These are phyloP conservation scores for Knoxdaviesia capensis DNA, from an alignment of 2,329 filamentous ascomycete genomes.

Conservation along the genomic window DNA sequence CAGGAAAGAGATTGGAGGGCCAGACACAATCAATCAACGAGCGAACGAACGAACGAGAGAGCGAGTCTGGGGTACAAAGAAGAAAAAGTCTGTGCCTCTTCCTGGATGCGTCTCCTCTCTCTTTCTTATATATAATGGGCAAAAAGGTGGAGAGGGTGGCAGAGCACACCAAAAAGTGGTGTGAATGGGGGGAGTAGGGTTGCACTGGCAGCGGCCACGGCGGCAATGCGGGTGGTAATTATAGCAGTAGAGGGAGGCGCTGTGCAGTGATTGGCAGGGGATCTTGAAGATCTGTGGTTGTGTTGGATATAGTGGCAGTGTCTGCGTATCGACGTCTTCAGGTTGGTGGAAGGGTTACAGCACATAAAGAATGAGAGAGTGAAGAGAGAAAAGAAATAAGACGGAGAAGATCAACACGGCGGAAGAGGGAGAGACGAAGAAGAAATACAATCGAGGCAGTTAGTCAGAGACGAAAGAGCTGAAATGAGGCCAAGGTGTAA, in stretches of 20 bases:
- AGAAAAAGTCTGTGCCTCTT: not conserved
- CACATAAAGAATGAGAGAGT: not conserved
- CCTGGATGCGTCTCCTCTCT: no score
- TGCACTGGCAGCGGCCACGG: conserved; percentile 1
- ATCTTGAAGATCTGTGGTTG: no score
- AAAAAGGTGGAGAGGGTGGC: not conserved
- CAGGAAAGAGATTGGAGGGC: not conserved
- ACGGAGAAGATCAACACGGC: not conserved
- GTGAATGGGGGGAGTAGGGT: not conserved
- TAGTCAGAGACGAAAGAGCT: no score
- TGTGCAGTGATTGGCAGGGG: no score
- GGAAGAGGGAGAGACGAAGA: not conserved
- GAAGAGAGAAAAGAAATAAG: not conserved
- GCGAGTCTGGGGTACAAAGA: not conserved
- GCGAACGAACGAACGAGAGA: not conserved
- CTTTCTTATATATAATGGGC: no score
- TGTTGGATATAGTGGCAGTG: not conserved
- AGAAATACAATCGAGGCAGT: not conserved
- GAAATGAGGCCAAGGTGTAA: no score
- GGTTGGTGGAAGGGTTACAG: not conserved
- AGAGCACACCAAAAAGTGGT: not conserved
- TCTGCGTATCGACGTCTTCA: not conserved
- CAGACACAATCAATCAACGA: not conserved
- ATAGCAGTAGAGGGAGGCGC: not conserved
- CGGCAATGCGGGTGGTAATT: not conserved